phyloP scores from a whole-genome alignment of 2,329 filamentous ascomycete species.

The Mycosphaerella arachidis region DNA sequence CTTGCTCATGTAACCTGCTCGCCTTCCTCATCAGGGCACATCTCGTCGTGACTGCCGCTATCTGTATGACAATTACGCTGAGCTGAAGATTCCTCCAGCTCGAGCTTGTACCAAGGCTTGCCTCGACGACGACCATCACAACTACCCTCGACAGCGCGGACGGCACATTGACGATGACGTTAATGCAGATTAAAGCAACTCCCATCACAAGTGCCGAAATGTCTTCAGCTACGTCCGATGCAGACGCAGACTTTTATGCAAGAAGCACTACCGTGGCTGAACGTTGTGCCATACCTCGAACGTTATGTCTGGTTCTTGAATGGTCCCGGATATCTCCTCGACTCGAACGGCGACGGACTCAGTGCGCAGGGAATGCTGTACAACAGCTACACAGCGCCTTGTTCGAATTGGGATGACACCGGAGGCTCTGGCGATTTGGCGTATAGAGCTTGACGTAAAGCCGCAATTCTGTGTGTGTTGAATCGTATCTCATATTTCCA shows the following conservation, averaged over 20 bases:
- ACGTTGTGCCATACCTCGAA: conserved; percentile 36
- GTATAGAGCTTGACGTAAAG: neutral
- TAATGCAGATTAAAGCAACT: neutral
- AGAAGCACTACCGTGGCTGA: conserved; percentile 41
- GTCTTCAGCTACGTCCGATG: conserved; percentile 23
- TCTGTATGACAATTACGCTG: neutral
- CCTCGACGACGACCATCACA: neutral
- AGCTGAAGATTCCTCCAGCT: neutral
- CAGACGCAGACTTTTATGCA: conserved; percentile 46
- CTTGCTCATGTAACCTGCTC: neutral
- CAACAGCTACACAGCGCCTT: conserved; percentile 21
- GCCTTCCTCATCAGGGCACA: neutral
- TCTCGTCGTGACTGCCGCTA: neutral
- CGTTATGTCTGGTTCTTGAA: conserved; percentile 36
- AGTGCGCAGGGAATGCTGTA: conserved; percentile 23
- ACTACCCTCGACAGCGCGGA: neutral
- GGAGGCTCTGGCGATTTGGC: neutral
- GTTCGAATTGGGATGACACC: conserved; percentile 9
- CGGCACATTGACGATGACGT: neutral
- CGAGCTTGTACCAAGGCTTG: neutral
- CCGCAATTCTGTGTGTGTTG: neutral
- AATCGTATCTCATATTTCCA: neutral
- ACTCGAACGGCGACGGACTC: conserved; percentile 17
- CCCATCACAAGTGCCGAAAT: neutral
- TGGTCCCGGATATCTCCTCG: conserved; percentile 28